Percentiles rank a stretch among this genome's conserved stretches.
These are phyloP conservation scores for Oidiodendron maius DNA, from an alignment of 495 filamentous ascomycete species.

Conservation along the genomic window DNA sequence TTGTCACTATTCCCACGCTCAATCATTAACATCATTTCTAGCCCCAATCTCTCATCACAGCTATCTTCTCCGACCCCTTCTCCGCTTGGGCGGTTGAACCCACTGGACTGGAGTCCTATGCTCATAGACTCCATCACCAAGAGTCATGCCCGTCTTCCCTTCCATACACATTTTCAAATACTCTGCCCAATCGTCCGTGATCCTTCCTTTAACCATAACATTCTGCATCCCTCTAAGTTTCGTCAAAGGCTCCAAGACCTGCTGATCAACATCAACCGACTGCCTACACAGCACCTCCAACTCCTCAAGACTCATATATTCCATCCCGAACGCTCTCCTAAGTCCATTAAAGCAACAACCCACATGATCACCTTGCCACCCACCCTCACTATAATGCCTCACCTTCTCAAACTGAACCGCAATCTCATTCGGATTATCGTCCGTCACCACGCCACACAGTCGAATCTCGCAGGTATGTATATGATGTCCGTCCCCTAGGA, in stretches of 20 bases:
- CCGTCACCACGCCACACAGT: background rate
- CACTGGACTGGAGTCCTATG: too few relatives aligned
- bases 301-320: background rate
- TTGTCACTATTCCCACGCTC: too few relatives aligned
- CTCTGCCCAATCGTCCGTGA: conserved; percentile 2
- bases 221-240: background rate
- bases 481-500: background rate
- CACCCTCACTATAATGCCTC: conserved; percentile 3
- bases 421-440: conserved; percentile 1
- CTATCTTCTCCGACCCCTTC: too few relatives aligned
- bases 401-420: background rate
- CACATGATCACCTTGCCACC: background rate
- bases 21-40: too few relatives aligned
- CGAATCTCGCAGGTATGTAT: background rate
- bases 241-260: conserved; percentile 4
- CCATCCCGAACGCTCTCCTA: background rate
- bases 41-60: too few relatives aligned
- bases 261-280: conserved; percentile 7
- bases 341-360: background rate
- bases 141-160: too few relatives aligned
- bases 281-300: conserved; percentile 5
- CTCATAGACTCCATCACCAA: too few relatives aligned
- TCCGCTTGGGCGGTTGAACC: too few relatives aligned
- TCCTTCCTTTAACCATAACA: conserved; percentile 1
- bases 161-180: background rate